Evolutionary conservation across 2,329 filamentous ascomycete genomes (phyloP).

Genomic region (Tolypocladium nubicola): DNA sequence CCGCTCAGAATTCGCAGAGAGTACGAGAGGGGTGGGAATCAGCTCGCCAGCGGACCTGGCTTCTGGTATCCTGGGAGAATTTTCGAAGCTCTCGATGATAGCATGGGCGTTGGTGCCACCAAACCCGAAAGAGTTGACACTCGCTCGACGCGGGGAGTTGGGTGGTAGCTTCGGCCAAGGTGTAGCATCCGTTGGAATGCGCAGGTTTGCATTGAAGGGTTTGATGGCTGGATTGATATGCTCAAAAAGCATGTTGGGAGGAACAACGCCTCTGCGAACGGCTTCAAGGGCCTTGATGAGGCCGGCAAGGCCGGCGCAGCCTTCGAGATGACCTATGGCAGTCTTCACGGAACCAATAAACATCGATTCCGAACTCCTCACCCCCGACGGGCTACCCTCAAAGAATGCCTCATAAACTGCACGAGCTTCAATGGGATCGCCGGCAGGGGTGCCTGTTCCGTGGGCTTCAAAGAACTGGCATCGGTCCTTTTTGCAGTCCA

Average conservation of each 20-base stretch:
- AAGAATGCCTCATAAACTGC: slow-evolving; percentile 30
- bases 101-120: slow-evolving; percentile 37
- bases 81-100: slow-evolving; percentile 17
- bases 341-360: slow-evolving; percentile 17
- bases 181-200: slow-evolving; percentile 8
- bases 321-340: slow-evolving; percentile 15
- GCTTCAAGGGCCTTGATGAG: slow-evolving; percentile 9
- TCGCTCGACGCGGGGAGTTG: slow-evolving; percentile 21
- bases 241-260: slow-evolving; percentile 20
- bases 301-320: slow-evolving; percentile 12
- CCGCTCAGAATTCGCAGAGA: not conserved
- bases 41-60: too few relatives aligned
- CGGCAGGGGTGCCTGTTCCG: slow-evolving; percentile 26
- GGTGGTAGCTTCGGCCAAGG: slow-evolving; percentile 10
- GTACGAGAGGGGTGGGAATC: not conserved
- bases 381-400: not conserved
- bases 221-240: slow-evolving; percentile 14
- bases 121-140: slow-evolving; percentile 38
- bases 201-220: slow-evolving; percentile 12
- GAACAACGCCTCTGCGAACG: slow-evolving; percentile 10
- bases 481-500: slow-evolving; percentile 12
- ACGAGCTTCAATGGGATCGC: slow-evolving; percentile 14
- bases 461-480: slow-evolving; percentile 19
- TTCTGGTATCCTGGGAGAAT: not conserved
- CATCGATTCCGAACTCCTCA: not conserved